Percentiles rank a stretch among this genome's conserved stretches.
phyloP scores from a whole-genome alignment of 306 rosid genomes.

The Fagus crenata region DNA sequence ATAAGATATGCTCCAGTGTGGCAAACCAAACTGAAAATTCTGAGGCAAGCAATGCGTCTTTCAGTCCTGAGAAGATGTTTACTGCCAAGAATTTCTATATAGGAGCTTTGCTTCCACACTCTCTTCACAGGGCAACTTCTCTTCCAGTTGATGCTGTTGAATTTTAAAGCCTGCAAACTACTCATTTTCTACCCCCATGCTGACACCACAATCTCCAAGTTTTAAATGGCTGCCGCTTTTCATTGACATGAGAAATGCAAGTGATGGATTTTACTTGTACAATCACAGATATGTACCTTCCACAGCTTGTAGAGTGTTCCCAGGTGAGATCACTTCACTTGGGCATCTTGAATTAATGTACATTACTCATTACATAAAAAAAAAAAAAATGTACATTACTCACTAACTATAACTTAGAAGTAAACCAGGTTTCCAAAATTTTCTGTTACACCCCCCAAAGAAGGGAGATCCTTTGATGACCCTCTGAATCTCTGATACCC shows the following conservation, averaged over 20 bases:
- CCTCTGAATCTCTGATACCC: background rate
- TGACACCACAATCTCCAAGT: slow-evolving; percentile 16
- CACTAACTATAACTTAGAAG: slow-evolving; percentile 31
- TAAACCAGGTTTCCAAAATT: slow-evolving; percentile 13
- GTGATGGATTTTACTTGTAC: slow-evolving; percentile 23
- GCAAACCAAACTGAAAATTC: slow-evolving; percentile 38
- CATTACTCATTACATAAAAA: slow-evolving; percentile 19
- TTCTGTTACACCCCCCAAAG: slow-evolving; percentile 20
- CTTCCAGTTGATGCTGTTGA: slow-evolving; percentile 94
- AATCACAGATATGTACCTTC: slow-evolving; percentile 27
- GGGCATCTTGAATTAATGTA: slow-evolving; percentile 26
- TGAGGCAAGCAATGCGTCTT: slow-evolving; percentile 29
- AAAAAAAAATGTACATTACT: slow-evolving; percentile 28
- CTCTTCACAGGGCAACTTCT: slow-evolving; percentile 88
- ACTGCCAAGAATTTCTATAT: slow-evolving; percentile 64
- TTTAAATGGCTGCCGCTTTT: slow-evolving; percentile 6
- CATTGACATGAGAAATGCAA: slow-evolving; percentile 25
- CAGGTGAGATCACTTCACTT: slow-evolving; percentile 27
- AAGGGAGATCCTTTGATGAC: slow-evolving; percentile 4
- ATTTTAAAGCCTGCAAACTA: slow-evolving; percentile 36
- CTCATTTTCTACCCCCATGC: slow-evolving; percentile 25
- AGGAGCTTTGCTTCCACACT: slow-evolving; percentile 60
- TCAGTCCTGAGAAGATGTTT: slow-evolving; percentile 46
- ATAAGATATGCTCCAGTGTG: slow-evolving; percentile 26
- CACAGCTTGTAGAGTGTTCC: slow-evolving; percentile 24